Percentiles rank a stretch among this genome's conserved stretches.
Conservation (phyloP, 2,329 filamentous ascomycete species). For the Neurospora sp. region DNA sequence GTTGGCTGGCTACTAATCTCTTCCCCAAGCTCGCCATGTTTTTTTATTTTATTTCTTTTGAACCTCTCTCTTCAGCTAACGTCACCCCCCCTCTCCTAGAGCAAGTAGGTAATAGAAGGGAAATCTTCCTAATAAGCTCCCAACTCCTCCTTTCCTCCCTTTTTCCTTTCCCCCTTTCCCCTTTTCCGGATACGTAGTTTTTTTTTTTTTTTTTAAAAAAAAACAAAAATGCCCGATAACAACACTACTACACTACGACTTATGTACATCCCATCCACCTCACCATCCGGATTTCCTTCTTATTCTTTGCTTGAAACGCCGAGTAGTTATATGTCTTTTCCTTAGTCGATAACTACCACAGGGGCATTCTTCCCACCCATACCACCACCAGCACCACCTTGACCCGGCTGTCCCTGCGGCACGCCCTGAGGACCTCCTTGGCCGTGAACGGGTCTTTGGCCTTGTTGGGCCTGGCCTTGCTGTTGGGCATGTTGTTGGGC, state of each 20-base stretch:
- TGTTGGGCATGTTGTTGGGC: constrained; percentile 2
- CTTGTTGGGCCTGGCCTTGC: background rate
- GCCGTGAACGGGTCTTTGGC: background rate
- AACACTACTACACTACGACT: background rate
- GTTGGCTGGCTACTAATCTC: background rate
- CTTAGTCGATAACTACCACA: background rate
- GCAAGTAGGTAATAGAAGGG: background rate
- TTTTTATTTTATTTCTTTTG: background rate
- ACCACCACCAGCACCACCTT: background rate
- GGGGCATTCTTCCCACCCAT: background rate
- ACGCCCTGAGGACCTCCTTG: background rate
- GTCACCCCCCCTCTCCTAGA: background rate
- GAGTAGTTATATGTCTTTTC: background rate
- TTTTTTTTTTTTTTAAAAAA: no score
- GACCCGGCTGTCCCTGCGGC: background rate
- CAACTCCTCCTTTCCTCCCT: background rate
- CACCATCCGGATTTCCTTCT: background rate
- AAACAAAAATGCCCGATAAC: background rate
- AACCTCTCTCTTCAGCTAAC: background rate
- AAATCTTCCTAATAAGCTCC: background rate
- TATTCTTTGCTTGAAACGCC: background rate
- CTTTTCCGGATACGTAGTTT: background rate
- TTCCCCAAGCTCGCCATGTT: background rate
- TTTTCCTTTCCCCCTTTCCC: background rate
- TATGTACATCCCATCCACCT: background rate